phyloP scores from a whole-genome alignment of 1,139 yeast genomes.

The Sporopachydermia cereana region DNA sequence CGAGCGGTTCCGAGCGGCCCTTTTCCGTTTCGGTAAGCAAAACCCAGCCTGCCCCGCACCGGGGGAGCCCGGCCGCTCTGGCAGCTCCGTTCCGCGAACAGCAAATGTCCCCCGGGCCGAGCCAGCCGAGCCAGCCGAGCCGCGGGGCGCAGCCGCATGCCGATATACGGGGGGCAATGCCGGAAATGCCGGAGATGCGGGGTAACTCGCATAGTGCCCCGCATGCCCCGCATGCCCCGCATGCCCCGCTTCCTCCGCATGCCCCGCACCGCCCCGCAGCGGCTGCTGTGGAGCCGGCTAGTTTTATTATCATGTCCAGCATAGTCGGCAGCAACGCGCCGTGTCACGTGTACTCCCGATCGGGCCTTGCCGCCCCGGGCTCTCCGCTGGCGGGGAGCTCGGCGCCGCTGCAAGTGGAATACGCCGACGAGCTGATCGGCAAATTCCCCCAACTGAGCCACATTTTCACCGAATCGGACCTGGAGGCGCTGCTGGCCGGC shows the following conservation, averaged over 20 bases:
- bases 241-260: neutral
- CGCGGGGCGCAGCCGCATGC: neutral
- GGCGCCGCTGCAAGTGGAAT: neutral
- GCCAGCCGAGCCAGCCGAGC: neutral
- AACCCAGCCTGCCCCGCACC: conserved; percentile 11
- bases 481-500: neutral
- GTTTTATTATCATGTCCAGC: neutral
- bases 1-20: conserved; percentile 12
- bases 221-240: neutral
- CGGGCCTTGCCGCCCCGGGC: neutral
- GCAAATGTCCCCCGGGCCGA: neutral
- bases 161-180: neutral
- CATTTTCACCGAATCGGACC: neutral
- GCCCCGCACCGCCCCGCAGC: too few species aligned
- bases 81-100: neutral
- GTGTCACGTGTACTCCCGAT: neutral
- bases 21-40: conserved; percentile 14
- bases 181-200: neutral
- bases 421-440: neutral
- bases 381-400: neutral
- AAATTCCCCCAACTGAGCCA: conserved; percentile 2
- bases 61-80: neutral
- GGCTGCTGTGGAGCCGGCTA: neutral
- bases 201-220: neutral
- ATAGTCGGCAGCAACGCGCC: conserved; percentile 1